Base-by-base conservation (phyloP, 306 rosid genomes). In the Vigna nakashimae region DNA sequence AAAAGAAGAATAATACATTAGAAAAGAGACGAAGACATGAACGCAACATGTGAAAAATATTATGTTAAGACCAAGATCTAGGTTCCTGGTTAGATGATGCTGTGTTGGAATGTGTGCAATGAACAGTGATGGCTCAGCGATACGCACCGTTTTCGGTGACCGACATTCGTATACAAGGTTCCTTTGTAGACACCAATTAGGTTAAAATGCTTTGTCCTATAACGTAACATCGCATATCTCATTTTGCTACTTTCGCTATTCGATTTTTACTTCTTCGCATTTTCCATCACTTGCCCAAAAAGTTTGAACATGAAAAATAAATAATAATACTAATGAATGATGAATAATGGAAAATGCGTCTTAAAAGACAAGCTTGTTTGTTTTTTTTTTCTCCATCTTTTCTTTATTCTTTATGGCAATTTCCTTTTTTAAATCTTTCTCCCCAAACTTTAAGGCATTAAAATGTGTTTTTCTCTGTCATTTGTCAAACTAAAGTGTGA, bases 121-220 rank as follows among this genome's bases (percentile, higher is more conserved):
- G 16, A 11, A 45, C 50, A 45, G 15, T 12, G 50, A 11, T 45
- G 34, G 0, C 1, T 65, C 12, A 52, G 12, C 4, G 3, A 15
- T 1, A 32, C 50, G 64, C 77, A 58, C 84, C 76, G 64, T 74
- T 74, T 74, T 74, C 49, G 48, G 49, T 58, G 71, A 74, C 84
- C 80, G 84, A 80, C 84, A 80, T 80, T 70, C 57, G 56, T 50
- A 56, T 45, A 30, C 5, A 26, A 13, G 63, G 16, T 9, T 9
- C 46, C 2, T 40, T 40, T 38, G 15, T 60, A 5, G 24, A 16
- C 2, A 30, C 49, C 48, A 65, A 34, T 69, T 53, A 48, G 13
- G 46, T 42, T 42, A 42, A 9, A 28, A 53, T 6, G 30, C 59
- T 9, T 12, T 12, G 14, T 43, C 15, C 15, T 17, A 13, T 14